Evolutionary conservation across 1,139 yeast species (phyloP).

Genomic region (Candida glucosophila): DNA sequence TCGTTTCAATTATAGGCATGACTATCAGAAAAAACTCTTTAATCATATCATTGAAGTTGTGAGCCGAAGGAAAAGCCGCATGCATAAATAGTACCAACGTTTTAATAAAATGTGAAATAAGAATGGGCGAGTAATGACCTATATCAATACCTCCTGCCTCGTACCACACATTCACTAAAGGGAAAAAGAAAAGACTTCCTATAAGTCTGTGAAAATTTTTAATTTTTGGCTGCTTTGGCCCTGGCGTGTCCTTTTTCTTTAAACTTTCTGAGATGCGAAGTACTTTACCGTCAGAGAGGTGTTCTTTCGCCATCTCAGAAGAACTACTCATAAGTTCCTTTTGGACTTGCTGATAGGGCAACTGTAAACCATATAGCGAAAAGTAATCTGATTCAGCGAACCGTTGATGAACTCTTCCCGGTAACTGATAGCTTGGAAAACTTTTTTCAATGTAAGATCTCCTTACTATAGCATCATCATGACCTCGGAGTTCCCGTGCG

Average conservation of each 20-base stretch:
- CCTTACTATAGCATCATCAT: conserved; percentile 36
- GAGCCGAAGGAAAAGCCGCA: conserved; percentile 47
- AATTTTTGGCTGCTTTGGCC: conserved; percentile 8
- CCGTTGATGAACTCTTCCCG: conserved; percentile 34
- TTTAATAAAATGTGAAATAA: conserved; percentile 51
- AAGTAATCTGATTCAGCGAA: conserved; percentile 9
- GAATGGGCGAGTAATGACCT: conserved; percentile 47
- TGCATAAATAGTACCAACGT: conserved; percentile 50
- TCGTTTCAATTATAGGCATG: conserved; percentile 14
- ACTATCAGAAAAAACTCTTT: conserved; percentile 40
- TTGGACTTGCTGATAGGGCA: conserved; percentile 13
- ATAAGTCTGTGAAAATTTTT: conserved; percentile 38
- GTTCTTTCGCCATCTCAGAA: conserved; percentile 32
- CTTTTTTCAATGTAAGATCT: conserved; percentile 22
- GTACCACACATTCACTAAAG: conserved; percentile 50
- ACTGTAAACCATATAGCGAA: conserved; percentile 3
- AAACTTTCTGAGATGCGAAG: conserved; percentile 41
- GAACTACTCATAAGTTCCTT: conserved; percentile 27
- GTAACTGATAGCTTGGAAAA: conserved; percentile 38
- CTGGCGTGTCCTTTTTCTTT: conserved; percentile 6
- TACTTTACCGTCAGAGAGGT: conserved; percentile 38
- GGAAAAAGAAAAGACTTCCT: conserved; percentile 42
- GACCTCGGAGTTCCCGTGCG: conserved; percentile 53
- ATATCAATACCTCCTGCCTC: conserved; percentile 34
- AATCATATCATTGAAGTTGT: conserved; percentile 48